These are phyloP conservation scores for Pseudoneurospora amorphoporcata DNA, from an alignment of 495 filamentous ascomycete species.

Conservation along the genomic window DNA sequence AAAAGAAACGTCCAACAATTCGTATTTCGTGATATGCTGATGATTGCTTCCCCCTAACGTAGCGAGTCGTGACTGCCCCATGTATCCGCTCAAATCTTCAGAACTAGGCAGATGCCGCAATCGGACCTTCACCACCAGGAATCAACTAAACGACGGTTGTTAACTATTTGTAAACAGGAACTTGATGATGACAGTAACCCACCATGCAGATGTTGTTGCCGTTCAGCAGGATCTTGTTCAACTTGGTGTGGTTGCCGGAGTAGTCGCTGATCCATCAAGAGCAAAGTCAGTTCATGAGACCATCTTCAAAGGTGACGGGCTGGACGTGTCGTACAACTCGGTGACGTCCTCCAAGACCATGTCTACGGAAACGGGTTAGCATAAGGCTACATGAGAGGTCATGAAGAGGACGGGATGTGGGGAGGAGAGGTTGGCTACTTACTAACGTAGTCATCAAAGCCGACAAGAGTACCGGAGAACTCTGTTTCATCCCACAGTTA, in stretches of 20 bases:
- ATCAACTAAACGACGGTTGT: constrained; percentile 51
- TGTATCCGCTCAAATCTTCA: neutral
- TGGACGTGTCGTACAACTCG: constrained; percentile 62
- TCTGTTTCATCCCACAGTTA: constrained; percentile 41
- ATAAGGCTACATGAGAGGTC: neutral
- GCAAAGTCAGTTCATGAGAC: neutral
- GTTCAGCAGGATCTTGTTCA: constrained; percentile 91
- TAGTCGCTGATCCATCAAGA: constrained; percentile 56
- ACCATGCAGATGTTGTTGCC: constrained; percentile 99
- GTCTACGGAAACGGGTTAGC: constrained; percentile 42
- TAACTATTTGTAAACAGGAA: neutral
- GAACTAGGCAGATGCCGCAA: constrained; percentile 10
- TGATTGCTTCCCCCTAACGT: neutral
- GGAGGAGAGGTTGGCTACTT: constrained; percentile 35
- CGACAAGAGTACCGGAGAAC: constrained; percentile 84
- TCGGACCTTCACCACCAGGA: constrained; percentile 74
- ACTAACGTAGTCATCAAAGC: constrained; percentile 99
- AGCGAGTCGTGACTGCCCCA: neutral
- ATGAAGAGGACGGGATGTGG: neutral
- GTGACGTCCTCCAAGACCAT: constrained; percentile 98
- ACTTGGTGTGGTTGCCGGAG: constrained; percentile 70
- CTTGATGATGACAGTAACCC: constrained; percentile 11
- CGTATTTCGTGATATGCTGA: neutral
- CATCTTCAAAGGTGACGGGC: neutral
- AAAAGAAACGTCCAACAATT: neutral